Percentiles rank a stretch among this genome's conserved stretches.
phyloP scores from a whole-genome alignment of 2,329 filamentous ascomycete genomes.

The Aspergillus intermedius region DNA sequence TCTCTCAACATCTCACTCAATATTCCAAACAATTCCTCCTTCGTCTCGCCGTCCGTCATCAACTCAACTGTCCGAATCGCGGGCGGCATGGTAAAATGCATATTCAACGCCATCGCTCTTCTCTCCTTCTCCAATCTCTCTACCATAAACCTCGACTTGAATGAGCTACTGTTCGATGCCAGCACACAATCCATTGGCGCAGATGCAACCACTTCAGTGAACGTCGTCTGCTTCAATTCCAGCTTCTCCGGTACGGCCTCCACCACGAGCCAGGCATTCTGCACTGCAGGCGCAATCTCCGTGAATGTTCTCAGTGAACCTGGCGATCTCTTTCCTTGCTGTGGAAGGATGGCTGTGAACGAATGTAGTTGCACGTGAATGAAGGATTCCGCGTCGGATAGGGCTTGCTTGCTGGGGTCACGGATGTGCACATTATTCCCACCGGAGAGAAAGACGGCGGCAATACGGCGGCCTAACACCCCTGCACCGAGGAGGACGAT shows the following conservation, averaged over 20 bases:
- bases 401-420: constrained; percentile 20
- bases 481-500: constrained; percentile 35
- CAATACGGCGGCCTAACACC: constrained; percentile 34
- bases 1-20: constrained; percentile 34
- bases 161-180: constrained; percentile 47
- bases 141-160: constrained; percentile 46
- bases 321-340: constrained; percentile 10
- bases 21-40: constrained; percentile 39
- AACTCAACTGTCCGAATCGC: constrained; percentile 43
- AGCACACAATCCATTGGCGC: constrained; percentile 44
- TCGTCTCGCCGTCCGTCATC: constrained; percentile 47
- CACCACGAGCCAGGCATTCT: constrained; percentile 47
- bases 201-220: constrained; percentile 39
- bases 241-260: constrained; percentile 49
- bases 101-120: constrained; percentile 36
- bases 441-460: constrained; percentile 19
- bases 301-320: constrained; percentile 31
- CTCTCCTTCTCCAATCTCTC: constrained; percentile 24
- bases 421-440: constrained; percentile 21
- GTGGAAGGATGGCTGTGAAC: constrained; percentile 18
- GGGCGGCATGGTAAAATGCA: constrained; percentile 48
- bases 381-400: constrained; percentile 21
- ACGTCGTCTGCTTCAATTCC: constrained; percentile 42
- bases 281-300: constrained; percentile 36
- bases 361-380: constrained; percentile 24